phyloP scores from a whole-genome alignment of 2,329 filamentous ascomycete genomes.

The Hypoxylon sp. region DNA sequence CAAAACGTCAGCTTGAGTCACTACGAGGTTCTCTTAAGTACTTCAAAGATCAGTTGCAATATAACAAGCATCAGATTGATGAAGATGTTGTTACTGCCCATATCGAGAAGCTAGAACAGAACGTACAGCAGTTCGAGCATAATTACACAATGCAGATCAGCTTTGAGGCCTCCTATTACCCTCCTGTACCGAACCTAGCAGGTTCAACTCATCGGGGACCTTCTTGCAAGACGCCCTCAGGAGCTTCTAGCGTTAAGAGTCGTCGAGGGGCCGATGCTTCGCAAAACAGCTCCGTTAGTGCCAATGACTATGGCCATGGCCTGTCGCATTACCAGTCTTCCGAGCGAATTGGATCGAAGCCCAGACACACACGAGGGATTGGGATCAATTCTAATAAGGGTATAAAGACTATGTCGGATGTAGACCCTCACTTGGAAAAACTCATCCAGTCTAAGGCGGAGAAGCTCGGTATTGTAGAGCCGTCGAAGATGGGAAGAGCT shows the following conservation, averaged over 20 bases:
- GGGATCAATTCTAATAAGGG: conserved; percentile 52
- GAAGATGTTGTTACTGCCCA: conserved; percentile 65
- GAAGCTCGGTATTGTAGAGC: conserved; percentile 6
- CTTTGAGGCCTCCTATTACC: conserved; percentile 62
- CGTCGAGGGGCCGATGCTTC: conserved; percentile 46
- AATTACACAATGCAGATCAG: conserved; percentile 65
- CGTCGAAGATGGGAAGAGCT: conserved; percentile 48
- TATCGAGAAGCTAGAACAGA: conserved; percentile 60
- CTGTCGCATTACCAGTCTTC: conserved; percentile 40
- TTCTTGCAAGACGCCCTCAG: conserved; percentile 46
- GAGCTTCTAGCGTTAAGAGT: conserved; percentile 50
- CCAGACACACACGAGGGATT: conserved; percentile 39
- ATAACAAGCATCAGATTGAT: conserved; percentile 75
- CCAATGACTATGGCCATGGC: conserved; percentile 28
- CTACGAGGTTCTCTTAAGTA: conserved; percentile 69
- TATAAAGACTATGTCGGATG: conserved; percentile 42
- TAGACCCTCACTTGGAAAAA: conserved; percentile 47
- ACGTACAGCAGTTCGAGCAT: conserved; percentile 67
- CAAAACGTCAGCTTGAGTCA: conserved; percentile 69
- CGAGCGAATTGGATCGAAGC: conserved; percentile 34
- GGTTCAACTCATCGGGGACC: conserved; percentile 30
- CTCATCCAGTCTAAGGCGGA: conserved; percentile 33
- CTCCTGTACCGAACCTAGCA: conserved; percentile 53
- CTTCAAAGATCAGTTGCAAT: conserved; percentile 71
- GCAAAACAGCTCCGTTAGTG: conserved; percentile 45